Conservation (phyloP, 2,329 filamentous ascomycete species). For the Fusarium cyanostomum region DNA sequence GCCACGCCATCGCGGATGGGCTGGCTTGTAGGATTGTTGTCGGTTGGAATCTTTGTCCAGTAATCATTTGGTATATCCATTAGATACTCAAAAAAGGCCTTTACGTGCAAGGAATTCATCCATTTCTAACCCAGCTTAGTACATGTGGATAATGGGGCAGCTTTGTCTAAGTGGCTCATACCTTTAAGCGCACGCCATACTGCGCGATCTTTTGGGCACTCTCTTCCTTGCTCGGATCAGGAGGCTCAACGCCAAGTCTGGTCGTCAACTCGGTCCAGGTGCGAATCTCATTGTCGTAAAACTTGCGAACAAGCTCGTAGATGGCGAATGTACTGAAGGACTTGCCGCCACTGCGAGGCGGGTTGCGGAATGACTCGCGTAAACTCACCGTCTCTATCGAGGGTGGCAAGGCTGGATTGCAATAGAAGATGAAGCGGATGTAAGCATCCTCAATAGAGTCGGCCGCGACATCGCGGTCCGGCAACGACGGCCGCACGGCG, state of each 20-base stretch:
- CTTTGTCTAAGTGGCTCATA: conserved; percentile 47
- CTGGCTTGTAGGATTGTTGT: conserved; percentile 69
- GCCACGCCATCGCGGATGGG: conserved; percentile 82
- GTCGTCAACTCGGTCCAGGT: conserved; percentile 92
- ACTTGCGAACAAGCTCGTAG: conserved; percentile 79
- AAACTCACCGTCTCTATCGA: conserved; percentile 76
- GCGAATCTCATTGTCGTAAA: conserved; percentile 85
- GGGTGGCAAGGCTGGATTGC: conserved; percentile 80
- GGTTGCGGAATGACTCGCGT: conserved; percentile 78
- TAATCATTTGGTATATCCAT: conserved; percentile 81
- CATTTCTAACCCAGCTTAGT: conserved; percentile 70
- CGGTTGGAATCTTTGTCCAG: conserved; percentile 77
- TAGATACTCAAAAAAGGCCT: conserved; percentile 93
- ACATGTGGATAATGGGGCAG: background rate
- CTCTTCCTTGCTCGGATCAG: conserved; percentile 82
- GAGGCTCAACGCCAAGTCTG: conserved; percentile 87
- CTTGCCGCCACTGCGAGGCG: conserved; percentile 89
- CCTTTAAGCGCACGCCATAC: conserved; percentile 91
- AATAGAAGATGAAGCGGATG: conserved; percentile 85
- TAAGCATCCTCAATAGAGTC: conserved; percentile 83
- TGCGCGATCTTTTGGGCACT: conserved; percentile 95
- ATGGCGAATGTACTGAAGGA: conserved; percentile 81
- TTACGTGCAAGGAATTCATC: conserved; percentile 97
- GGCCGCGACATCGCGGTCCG: conserved; percentile 73
- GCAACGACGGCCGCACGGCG: conserved; percentile 56